Conservation (phyloP, 306 rosid genomes). For the Cajanus cajan region DNA sequence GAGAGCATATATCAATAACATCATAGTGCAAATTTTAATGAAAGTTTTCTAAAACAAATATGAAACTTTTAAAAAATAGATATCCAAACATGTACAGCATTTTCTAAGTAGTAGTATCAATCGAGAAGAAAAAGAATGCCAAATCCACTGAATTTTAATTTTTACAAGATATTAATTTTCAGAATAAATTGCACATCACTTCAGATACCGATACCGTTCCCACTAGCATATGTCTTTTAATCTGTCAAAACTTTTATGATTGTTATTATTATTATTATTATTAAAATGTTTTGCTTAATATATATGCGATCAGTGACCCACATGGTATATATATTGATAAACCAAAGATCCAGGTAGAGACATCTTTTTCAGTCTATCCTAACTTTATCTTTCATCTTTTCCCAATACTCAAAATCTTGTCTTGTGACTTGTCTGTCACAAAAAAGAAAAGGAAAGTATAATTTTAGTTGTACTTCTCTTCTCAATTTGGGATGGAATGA, state of each 20-base stretch:
- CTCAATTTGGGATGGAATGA: slow-evolving; percentile 39
- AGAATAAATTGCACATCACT: slow-evolving; percentile 15
- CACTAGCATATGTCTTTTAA: slow-evolving; percentile 24
- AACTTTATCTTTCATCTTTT: slow-evolving; percentile 39
- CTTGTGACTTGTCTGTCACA: slow-evolving; percentile 41
- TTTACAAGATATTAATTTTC: neutral
- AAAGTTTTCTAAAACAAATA: neutral
- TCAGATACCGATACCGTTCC: slow-evolving; percentile 31
- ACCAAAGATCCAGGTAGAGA: slow-evolving; percentile 27
- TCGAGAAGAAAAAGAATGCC: neutral
- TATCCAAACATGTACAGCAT: neutral
- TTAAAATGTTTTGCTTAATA: slow-evolving; percentile 22
- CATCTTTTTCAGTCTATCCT: slow-evolving; percentile 31
- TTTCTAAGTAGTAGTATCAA: neutral
- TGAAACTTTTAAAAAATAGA: neutral
- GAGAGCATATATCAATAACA: neutral
- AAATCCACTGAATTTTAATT: neutral
- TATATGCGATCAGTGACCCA: slow-evolving; percentile 35
- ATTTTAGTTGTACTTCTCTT: slow-evolving; percentile 52
- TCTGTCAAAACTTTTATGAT: slow-evolving; percentile 39
- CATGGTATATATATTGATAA: slow-evolving; percentile 17
- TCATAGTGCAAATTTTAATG: neutral
- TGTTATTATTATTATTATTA: slow-evolving; percentile 24
- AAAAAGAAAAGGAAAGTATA: slow-evolving; percentile 38
- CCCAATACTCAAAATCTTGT: slow-evolving; percentile 37